Evolutionary conservation across 1,139 yeast genomes (phyloP), one percentile per base, ranked within the genome.

Genomic region (Yamadazyma mexicana): DNA sequence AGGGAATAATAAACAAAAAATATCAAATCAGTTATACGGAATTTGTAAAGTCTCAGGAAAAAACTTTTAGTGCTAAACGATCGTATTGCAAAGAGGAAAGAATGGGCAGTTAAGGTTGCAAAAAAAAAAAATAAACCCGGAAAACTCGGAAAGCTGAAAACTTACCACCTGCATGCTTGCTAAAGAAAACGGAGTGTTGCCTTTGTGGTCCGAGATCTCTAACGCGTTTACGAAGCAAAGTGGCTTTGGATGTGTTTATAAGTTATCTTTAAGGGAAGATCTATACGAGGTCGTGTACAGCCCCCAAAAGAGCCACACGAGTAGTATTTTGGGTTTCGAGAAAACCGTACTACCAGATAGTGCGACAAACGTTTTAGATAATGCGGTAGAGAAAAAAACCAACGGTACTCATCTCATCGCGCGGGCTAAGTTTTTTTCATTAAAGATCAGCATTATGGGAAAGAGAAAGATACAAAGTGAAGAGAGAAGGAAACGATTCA

Each of bases 381-480:
- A n/a, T n/a, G n/a, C n/a, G n/a, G n/a, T n/a, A 20, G 22, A 20
- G 22, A 5, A 20, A 20, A 20, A 20, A 20, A n/a, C n/a, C n/a
- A n/a, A n/a, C n/a, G 12, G 10, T n/a, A 11, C 23, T 24, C 37
- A 34, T 34, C 42, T 37, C 34, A 37, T 40, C 35, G 43, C 35
- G 34, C n/a, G n/a, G n/a, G 22, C 8, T 20, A 6, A 20, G 20
- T 16, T 15, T 34, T 31, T 31, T 29, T 37, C 38, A 34, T 34
- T 23, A 5, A 16, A 20, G 22, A 18, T 17, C 9, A 17, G 32
- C 25, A 28, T 9, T 11, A 49, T 49, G 52, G 52, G 45, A 30
- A 79, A 78, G 79, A 79, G 67, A 27, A 77, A 73, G 49, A 71
- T 74, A 55, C 73, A 44, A 18, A 65, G 68, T 51, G 68, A 68